phyloP scores from a whole-genome alignment of 805 yeast species.

The Saturnispora zaruensis region DNA sequence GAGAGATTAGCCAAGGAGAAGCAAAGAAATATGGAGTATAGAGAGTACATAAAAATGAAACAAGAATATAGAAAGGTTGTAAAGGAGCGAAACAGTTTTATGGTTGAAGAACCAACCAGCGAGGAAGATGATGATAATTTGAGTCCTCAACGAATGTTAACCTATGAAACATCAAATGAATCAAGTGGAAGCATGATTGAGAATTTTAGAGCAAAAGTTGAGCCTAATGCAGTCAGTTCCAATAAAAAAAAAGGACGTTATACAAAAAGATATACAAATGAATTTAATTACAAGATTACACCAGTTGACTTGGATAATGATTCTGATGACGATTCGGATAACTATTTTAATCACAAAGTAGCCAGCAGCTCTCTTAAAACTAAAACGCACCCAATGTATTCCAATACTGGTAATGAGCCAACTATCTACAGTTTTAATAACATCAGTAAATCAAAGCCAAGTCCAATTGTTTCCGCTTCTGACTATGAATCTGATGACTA shows the following conservation, averaged over 20 bases:
- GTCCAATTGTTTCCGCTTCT: neutral
- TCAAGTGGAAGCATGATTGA: constrained; percentile 11
- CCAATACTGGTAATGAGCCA: neutral
- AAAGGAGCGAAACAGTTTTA: neutral
- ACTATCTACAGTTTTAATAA: neutral
- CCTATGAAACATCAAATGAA: neutral
- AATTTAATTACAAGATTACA: too few relatives aligned
- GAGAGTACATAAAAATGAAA: neutral
- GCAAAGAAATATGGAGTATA: neutral
- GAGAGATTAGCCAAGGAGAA: neutral
- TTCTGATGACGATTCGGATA: constrained; percentile 1
- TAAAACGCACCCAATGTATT: neutral
- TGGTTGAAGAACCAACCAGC: neutral
- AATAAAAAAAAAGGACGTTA: too few relatives aligned
- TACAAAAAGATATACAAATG: too few relatives aligned
- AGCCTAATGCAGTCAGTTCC: neutral
- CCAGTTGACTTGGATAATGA: neutral
- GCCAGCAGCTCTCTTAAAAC: too few relatives aligned
- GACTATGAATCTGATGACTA: constrained; percentile 3
- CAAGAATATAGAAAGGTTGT: constrained; percentile 15
- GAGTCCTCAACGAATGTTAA: constrained; percentile 6
- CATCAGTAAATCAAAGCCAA: neutral
- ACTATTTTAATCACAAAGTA: too few relatives aligned
- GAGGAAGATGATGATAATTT: neutral
- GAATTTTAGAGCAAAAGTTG: too few relatives aligned